Conservation (phyloP, 2,329 filamentous ascomycete species). For the Trichoderma koningii region DNA sequence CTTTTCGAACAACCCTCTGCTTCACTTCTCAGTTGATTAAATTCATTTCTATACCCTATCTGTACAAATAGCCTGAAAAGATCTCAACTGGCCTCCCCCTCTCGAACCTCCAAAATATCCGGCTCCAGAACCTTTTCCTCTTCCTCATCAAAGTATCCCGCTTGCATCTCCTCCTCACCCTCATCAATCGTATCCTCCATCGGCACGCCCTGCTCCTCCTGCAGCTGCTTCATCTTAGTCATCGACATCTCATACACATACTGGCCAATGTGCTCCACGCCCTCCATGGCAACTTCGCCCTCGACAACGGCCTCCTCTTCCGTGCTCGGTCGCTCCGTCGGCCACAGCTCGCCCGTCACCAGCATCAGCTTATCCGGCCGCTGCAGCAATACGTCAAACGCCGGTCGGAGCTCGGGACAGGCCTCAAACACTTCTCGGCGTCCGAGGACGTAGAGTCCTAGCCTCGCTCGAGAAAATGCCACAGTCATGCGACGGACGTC, state of each 20-base stretch:
- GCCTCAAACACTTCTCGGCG: conserved; percentile 85
- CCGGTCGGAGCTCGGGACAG: conserved; percentile 82
- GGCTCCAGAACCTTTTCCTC: conserved; percentile 39
- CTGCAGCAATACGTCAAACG: conserved; percentile 76
- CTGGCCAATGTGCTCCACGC: conserved; percentile 90
- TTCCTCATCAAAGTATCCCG: conserved; percentile 38
- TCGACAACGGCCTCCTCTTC: conserved; percentile 49
- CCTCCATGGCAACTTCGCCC: conserved; percentile 74
- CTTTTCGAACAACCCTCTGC: background rate
- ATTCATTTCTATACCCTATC: background rate
- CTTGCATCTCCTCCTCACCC: conserved; percentile 37
- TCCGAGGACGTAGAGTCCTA: conserved; percentile 90
- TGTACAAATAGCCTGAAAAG: background rate
- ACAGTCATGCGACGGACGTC: conserved; percentile 93
- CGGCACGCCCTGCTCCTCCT: conserved; percentile 40
- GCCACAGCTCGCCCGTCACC: conserved; percentile 84
- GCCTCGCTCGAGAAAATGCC: conserved; percentile 84
- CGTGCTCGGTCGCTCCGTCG: conserved; percentile 57
- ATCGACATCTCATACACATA: conserved; percentile 97
- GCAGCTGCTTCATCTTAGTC: conserved; percentile 55
- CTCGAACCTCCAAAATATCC: conserved; percentile 43
- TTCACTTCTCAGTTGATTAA: background rate
- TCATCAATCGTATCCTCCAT: conserved; percentile 35
- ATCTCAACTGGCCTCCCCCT: conserved; percentile 35
- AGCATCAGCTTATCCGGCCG: conserved; percentile 81